Evolutionary conservation across 371 early-diverging fungal genomes (phyloP), one percentile per base, ranked within the genome.

Genomic region (Synchytrium microbalum): DNA sequence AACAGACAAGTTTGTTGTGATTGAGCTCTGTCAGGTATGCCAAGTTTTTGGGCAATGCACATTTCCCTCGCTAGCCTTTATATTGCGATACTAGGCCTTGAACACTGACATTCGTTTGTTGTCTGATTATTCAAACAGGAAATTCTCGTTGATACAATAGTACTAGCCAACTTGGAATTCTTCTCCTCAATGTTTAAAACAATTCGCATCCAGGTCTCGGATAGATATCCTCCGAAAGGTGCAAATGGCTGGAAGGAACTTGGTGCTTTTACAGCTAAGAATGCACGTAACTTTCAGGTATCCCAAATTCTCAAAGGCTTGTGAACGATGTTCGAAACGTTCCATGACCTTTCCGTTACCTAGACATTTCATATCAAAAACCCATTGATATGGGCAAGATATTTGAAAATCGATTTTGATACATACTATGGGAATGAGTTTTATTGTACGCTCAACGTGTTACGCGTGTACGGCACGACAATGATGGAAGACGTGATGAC

Each of bases 161-260:
- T 88, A 10, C 69, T 98, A 68, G 95, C 92, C 58, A 96, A 96
- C 73, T 92, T 89, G 62, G 98, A 98, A 72, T 95, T 93, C 69
- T 98, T 96, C 69, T 91, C 92, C 0, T 92, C 93, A 33, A 94
- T 90, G 0, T 95, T 95, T 73, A 89, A 87, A 68, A 88, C 93
- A 56, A 85, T 94, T 67, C 74, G 84, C 32, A 85, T 96, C 0
- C 89, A 82, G 58, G 88, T 88, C 29, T 79, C 85, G 30, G 84
- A 90, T 33, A 75, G 85, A 23, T 96, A 95, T 67, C 95, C 95
- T 10, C 89, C 94, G 13, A 80, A 83, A 64, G 32, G 46, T 16
- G 72, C 83, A 30, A 74, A 75, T 14, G 85, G 84, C 26, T 98
- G 96, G 97, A 73, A 79, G 29, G 59, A 83, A 3, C 66, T 95